Conservation (phyloP, 805 yeast species). For the Barnettozyma pratensis region DNA sequence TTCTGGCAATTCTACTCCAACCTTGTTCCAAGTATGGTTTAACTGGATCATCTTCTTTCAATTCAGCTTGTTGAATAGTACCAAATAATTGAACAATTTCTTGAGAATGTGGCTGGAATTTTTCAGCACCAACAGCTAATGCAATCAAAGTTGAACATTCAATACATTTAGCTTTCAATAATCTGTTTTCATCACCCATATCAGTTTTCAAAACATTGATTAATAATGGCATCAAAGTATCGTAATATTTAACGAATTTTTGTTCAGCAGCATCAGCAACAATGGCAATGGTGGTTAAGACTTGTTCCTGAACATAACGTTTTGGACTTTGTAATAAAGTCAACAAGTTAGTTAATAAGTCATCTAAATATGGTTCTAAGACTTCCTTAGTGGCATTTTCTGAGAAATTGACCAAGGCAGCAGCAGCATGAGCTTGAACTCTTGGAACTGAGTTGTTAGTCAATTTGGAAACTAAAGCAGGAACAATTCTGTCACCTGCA, state of each 20-base stretch:
- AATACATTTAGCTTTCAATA: constrained; percentile 86
- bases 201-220: constrained; percentile 75
- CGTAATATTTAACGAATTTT: constrained; percentile 86
- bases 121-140: constrained; percentile 89
- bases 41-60: constrained; percentile 78
- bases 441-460: constrained; percentile 73
- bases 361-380: constrained; percentile 90
- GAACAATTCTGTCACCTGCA: constrained; percentile 73
- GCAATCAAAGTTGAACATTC: constrained; percentile 96
- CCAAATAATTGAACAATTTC: constrained; percentile 71
- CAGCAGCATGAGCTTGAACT: constrained; percentile 98
- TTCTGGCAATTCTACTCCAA: constrained; percentile 90
- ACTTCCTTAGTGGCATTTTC: constrained; percentile 87
- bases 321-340: constrained; percentile 79
- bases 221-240: constrained; percentile 87
- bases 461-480: constrained; percentile 81
- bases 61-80: constrained; percentile 55
- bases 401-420: constrained; percentile 92
- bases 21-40: constrained; percentile 86
- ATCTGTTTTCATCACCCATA: constrained; percentile 70
- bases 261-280: constrained; percentile 95
- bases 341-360: constrained; percentile 65
- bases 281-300: constrained; percentile 90
- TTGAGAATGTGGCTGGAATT: constrained; percentile 68
- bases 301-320: constrained; percentile 95